Base-by-base conservation (phyloP, 176 grass and related monocot species). In the Oryza brachyantha region DNA sequence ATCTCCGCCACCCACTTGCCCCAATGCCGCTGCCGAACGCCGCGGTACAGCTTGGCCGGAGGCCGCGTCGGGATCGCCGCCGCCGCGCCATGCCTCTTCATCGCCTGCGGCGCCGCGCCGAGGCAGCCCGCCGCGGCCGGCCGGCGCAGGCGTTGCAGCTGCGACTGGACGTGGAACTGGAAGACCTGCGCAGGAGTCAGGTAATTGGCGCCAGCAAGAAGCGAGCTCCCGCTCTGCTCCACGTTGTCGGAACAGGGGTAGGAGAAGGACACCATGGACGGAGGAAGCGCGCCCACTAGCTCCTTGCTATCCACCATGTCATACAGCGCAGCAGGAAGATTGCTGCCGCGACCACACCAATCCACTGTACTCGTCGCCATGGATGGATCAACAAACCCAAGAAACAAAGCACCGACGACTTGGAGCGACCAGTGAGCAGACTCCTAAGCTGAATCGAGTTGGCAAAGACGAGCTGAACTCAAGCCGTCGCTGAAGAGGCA, bases 1-100 rank as follows among this genome's bases (percentile, higher is more conserved):
- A 90, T 93, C 91, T 93, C 91, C 11, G 91, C 84, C 55, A 93
- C 91, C 91, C 91, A 93, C 70, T 93, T 93, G 7, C 91, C 91
- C 91, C 87, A 93, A 74, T 93, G 91, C 55, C 91, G 84, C 81
- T 93, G 91, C 68, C 91, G 77, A 0, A 93, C 87, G 25, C 94
- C 94, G 36, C 94, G 86, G 81, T 92, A 97, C n/a, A 97, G 86
- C 89, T 97, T 97, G 29, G 72, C 22, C 9, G 59, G 40, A 17
- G 80, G 59, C 45, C 43, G 25, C n/a, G 42, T 67, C 6, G 82
- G 36, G 10, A 70, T 19, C 29, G 39, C 32, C 21, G 57, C 16
- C 1, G 69, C n/a, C 43, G 29, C 19, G 36, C 59, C 89, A 0
- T 50, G 52, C 36, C 89, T 89, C 86, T 97, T 97, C 94, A 97